Evolutionary conservation across 176 grass and related monocot genomes (phyloP).

Genomic region (Eragrostis curvula): DNA sequence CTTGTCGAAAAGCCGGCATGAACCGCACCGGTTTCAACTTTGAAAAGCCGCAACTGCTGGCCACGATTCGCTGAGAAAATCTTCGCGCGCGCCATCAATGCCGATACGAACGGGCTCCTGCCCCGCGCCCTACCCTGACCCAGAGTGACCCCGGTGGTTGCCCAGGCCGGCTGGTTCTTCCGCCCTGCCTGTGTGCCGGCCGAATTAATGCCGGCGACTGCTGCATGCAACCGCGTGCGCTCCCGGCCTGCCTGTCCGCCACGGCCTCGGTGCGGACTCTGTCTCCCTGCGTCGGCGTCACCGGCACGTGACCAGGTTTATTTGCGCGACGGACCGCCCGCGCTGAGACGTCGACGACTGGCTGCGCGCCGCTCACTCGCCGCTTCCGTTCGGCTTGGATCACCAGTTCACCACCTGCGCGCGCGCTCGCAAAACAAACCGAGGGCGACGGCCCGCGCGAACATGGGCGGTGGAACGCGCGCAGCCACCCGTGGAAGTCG

Average conservation of each 20-base stretch:
- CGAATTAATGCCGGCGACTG: neutral
- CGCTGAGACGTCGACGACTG: neutral
- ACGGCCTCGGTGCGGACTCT: no score
- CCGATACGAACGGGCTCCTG: neutral
- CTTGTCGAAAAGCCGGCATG: no score
- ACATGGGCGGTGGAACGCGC: no score
- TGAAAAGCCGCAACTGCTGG: no score
- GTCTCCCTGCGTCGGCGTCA: neutral
- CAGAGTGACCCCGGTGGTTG: no score
- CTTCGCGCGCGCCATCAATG: neutral
- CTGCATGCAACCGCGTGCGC: neutral
- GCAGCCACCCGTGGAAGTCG: no score
- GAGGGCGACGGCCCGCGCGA: no score
- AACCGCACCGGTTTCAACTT: no score
- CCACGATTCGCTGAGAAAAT: neutral
- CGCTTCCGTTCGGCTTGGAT: neutral
- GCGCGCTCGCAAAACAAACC: neutral
- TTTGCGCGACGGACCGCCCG: neutral
- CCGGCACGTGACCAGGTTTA: neutral
- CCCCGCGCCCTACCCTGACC: no score
- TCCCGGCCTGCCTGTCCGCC: no score
- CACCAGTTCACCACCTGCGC: neutral
- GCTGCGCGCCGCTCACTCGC: neutral
- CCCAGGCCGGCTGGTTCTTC: no score
- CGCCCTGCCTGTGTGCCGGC: neutral